Conservation (phyloP, 73 alveolate genomes). For the Symbiodinium natans region DNA sequence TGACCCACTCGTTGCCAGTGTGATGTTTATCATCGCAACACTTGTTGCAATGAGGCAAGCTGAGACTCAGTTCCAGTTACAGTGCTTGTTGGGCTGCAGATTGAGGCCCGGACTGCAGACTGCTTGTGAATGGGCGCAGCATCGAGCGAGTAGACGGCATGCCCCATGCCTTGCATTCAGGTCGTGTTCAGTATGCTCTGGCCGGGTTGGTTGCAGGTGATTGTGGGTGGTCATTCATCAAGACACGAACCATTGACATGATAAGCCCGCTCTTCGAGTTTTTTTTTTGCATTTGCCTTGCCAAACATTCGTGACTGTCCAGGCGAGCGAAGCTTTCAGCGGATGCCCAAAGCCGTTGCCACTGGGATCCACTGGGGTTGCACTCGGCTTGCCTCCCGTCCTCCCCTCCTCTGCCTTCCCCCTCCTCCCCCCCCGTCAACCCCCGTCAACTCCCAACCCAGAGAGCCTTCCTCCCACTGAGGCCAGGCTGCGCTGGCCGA, state of each 20-base stretch:
- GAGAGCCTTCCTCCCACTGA: background rate
- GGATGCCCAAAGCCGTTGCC: background rate
- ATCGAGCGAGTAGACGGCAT: background rate
- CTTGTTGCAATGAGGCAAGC: background rate
- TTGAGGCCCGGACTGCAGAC: background rate
- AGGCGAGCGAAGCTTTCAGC: background rate
- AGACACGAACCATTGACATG: too few species aligned
- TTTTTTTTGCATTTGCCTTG: too few species aligned
- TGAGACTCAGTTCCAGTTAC: background rate
- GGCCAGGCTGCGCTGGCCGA: constrained; percentile 17
- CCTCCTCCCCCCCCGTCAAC: too few species aligned
- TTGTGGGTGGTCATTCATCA: too few species aligned
- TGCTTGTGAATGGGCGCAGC: background rate
- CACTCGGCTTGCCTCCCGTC: too few species aligned
- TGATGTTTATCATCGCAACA: background rate
- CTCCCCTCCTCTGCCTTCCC: too few species aligned
- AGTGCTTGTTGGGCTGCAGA: too few species aligned
- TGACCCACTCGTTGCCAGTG: too few species aligned
- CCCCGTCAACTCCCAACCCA: too few species aligned
- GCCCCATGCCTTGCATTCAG: background rate
- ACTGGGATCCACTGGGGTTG: background rate
- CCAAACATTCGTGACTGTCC: too few species aligned
- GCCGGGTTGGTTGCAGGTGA: too few species aligned
- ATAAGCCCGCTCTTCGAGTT: too few species aligned
- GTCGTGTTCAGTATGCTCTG: background rate